Base-by-base conservation (phyloP, 2,329 filamentous ascomycete species). In the Fusarium sp. region DNA sequence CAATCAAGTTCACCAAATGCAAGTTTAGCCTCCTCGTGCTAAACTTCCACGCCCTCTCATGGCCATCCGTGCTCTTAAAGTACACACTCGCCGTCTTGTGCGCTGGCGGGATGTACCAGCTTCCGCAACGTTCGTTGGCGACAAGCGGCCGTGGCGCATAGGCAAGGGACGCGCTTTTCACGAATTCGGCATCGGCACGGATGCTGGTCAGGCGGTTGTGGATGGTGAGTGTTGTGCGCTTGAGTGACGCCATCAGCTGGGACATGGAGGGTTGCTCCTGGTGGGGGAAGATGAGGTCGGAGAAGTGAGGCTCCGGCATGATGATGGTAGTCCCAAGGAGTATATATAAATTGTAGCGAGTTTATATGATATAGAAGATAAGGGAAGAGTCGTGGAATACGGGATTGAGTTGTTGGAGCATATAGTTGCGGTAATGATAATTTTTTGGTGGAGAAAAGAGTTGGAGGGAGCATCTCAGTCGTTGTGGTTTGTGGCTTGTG, bases 31-130 rank as follows among this genome's bases (percentile, higher is more conserved):
- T 86, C 68, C 96, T 85, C 23, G 91, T 88, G 80, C 93, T 97
- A 77, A 98, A 97, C 66, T 91, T 89, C 96, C 96, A 99, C 76
- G 97, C 91, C 9, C 93, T 91, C 55, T 91, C 90, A 79, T 99
- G 96, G 1, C 96, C 96, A 82, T 99, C 96, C 2, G 96, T 99
- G 81, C 94, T 97, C 85, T 99, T 99, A 82, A 98, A 99, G 81
- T 98, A 99, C 34, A 92, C 93, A 70, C 92, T 94, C 34, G 89
- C 92, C 1, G 78, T 82, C 80, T 95, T 96, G 28, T 76, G 76
- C 8, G 79, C 79, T 0, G 91, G 91, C 36, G 85, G 82, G 28
- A 98, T 92, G 79, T 98, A 98, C 96, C 96, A 99, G 80, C 93
- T 95, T 1, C 96, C 96, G 79, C 96, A 98, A 64, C 96, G 89